These are phyloP conservation scores for Mycena maculata DNA, from an alignment of 768 basidiomycete genomes.

Conservation along the genomic window DNA sequence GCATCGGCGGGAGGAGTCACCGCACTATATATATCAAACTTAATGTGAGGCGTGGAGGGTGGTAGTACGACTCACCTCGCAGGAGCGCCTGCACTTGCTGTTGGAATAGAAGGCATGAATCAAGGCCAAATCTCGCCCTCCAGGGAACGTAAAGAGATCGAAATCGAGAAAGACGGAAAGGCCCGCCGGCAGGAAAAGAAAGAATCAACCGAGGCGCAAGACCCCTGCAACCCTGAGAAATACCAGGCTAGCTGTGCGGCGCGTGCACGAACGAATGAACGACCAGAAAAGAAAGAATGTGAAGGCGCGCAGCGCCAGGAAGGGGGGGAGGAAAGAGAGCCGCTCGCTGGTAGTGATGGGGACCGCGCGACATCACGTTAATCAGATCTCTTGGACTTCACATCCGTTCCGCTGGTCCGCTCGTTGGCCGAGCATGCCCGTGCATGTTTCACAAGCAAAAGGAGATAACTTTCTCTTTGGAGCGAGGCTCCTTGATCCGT, in stretches of 20 bases:
- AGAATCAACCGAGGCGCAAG: slow-evolving; percentile 6
- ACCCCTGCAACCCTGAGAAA: slow-evolving; percentile 2
- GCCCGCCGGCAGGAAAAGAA: slow-evolving; percentile 11
- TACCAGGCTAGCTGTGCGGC: slow-evolving; percentile 11
- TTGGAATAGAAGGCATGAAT: slow-evolving; percentile 22
- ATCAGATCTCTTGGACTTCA: slow-evolving; percentile 7
- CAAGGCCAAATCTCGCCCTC: slow-evolving; percentile 11
- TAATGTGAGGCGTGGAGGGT: slow-evolving; percentile 2
- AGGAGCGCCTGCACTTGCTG: slow-evolving; percentile 16
- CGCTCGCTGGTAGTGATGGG: slow-evolving; percentile 11
- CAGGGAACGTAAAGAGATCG: slow-evolving; percentile 17
- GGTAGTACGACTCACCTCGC: slow-evolving; percentile 9
- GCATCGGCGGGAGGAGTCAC: slow-evolving; percentile 12
- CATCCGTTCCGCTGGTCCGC: slow-evolving; percentile 4
- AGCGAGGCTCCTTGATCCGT: no score
- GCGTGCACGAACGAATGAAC: slow-evolving; percentile 10
- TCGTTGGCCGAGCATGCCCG: not conserved
- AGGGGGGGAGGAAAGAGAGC: slow-evolving; percentile 11
- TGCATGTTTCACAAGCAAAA: slow-evolving; percentile 17
- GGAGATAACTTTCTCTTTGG: not conserved
- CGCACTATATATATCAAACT: slow-evolving; percentile 16
- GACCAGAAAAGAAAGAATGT: slow-evolving; percentile 14
- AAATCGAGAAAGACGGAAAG: slow-evolving; percentile 9
- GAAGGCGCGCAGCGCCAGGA: slow-evolving; percentile 18
- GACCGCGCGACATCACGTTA: slow-evolving; percentile 1